Evolutionary conservation across 305 asterid species (phyloP), one percentile per base, ranked within the genome.

Genomic region (Coffea humblotiana): DNA sequence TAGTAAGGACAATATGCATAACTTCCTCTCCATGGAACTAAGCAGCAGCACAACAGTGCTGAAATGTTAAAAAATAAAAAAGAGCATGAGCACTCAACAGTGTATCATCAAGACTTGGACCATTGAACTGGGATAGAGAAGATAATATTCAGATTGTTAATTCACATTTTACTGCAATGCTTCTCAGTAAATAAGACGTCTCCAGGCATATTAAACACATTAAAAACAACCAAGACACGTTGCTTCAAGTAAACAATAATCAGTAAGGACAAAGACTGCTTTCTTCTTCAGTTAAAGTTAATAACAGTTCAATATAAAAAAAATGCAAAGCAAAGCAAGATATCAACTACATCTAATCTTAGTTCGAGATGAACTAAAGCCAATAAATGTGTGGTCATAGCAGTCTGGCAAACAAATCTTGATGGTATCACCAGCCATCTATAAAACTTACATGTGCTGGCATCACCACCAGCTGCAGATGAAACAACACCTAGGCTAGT

Each of bases 401-500:
- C 35, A 51, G 48, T 32, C 63, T 32, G 37, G 27, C 45, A 66
- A 60, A 43, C 47, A 58, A 5, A 18, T 19, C 60, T 58, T 19
- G 27, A 19, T 6, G 40, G 25, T 43, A 60, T 19, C 25, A 71
- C 40, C 52, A 52, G 25, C 47, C 29, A n/a, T 43, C 29, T 51
- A 72, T 77, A 61, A 73, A 71, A 85, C 97, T 94, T 84, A 95
- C 98, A 82, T 84, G 97, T 92, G 60, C 89, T 82, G 1, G 98
- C 86, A 75, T 90, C 92, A 80, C 94, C 96, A 81, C 92, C 97
- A 27, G 91, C 97, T 47, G 98, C 99, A 51, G 98, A 91, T 12
- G 98, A 88, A 7, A 96, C 94, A 52, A 96, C 72, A 23, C 98
- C 91, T 60, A 96, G 87, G 89, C 99, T 94, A 35, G 97, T 89